Percentiles rank a stretch among this genome's conserved stretches.
Conservation (phyloP, 2,329 filamentous ascomycete species). For the Xylaria sp. region DNA sequence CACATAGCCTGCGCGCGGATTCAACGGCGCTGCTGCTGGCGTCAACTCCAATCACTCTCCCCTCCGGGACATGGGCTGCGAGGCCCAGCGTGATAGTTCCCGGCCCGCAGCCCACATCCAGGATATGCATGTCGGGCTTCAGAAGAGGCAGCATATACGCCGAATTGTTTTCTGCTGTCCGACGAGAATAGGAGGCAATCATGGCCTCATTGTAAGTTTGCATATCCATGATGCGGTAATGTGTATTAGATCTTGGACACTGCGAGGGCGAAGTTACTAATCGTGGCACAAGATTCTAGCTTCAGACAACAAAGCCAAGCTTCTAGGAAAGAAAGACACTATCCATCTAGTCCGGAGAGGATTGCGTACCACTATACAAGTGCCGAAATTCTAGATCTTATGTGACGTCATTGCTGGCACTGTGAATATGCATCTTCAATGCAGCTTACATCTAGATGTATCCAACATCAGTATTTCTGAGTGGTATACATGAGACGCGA, state of each 20-base stretch:
- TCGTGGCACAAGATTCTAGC: not conserved
- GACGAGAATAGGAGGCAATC: slow-evolving; percentile 20
- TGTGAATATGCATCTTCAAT: not conserved
- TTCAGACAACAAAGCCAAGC: not conserved
- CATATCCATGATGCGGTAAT: slow-evolving; percentile 18
- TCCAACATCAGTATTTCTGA: too few species aligned
- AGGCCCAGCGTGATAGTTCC: slow-evolving; percentile 25
- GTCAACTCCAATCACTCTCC: slow-evolving; percentile 21
- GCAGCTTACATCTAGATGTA: not conserved
- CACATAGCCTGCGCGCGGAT: not conserved
- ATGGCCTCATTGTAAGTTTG: slow-evolving; percentile 19
- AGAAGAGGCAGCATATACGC: slow-evolving; percentile 24
- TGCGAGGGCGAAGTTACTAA: not conserved
- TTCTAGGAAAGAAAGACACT: not conserved
- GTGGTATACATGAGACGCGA: not conserved
- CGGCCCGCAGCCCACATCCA: slow-evolving; percentile 27
- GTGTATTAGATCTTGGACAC: not conserved
- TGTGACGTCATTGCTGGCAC: slow-evolving; percentile 9
- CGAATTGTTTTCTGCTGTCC: slow-evolving; percentile 18
- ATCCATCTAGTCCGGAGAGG: too few species aligned
- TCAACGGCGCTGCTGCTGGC: slow-evolving; percentile 12
- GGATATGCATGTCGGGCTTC: slow-evolving; percentile 20
- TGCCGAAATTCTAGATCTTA: not conserved
- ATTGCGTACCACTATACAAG: too few species aligned
- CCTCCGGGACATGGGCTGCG: slow-evolving; percentile 14